Conservation (phyloP, 148 eudicot genomes). For the Fallopia convolvulus region DNA sequence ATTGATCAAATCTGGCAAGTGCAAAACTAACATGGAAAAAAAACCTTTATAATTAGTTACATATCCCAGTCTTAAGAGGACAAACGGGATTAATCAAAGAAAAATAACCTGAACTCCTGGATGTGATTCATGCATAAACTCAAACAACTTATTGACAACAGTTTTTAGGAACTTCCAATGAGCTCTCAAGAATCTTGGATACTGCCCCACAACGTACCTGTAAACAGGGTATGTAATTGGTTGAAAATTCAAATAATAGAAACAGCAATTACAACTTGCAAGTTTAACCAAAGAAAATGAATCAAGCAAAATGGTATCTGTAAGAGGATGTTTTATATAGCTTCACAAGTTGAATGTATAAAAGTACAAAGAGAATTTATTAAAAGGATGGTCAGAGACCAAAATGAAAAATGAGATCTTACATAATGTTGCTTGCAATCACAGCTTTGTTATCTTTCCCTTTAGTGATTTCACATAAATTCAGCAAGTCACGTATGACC, state of each 20-base stretch:
- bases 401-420: slow-evolving; percentile 22
- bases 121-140: slow-evolving; percentile 99
- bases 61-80: background rate
- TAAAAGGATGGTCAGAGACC: background rate
- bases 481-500: slow-evolving; percentile 95
- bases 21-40: background rate
- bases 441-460: slow-evolving; percentile 99
- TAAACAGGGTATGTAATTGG: background rate
- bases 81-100: background rate
- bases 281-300: background rate
- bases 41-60: background rate
- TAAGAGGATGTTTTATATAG: background rate
- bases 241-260: background rate
- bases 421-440: slow-evolving; percentile 99
- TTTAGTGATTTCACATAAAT: slow-evolving; percentile 89
- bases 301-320: background rate
- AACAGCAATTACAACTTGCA: background rate
- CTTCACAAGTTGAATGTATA: background rate
- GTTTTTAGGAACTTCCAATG: slow-evolving; percentile 99
- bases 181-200: slow-evolving; percentile 95
- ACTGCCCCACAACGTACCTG: slow-evolving; percentile 99
- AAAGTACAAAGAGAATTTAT: background rate
- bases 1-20: background rate
- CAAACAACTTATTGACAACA: slow-evolving; percentile 93
- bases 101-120: slow-evolving; percentile 94